Conservation (phyloP, 768 basidiomycete genomes). For the Amanita brunnescens region DNA sequence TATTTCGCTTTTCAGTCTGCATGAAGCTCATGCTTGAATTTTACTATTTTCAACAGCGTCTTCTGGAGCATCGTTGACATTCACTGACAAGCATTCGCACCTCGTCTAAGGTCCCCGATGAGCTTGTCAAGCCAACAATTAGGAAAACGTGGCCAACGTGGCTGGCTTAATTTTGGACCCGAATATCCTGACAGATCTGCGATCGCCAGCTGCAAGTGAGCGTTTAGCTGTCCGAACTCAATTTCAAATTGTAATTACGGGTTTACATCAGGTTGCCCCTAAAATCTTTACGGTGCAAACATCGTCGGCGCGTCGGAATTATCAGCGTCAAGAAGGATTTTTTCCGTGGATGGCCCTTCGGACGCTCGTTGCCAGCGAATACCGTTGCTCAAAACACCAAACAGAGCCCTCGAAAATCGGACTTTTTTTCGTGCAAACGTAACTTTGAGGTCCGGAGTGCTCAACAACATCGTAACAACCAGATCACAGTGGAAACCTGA, state of each 20-base stretch:
- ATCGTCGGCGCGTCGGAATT: background rate
- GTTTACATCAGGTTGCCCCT: conserved; percentile 1
- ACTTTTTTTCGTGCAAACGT: background rate
- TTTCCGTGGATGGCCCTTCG: background rate
- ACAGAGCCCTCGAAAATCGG: conserved; percentile 3
- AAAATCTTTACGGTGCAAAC: background rate
- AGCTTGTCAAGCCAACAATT: background rate
- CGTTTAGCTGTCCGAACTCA: conserved; percentile 2
- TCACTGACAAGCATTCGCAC: background rate
- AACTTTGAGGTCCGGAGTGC: background rate
- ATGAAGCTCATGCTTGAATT: conserved; percentile 9
- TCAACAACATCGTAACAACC: conserved; percentile 1
- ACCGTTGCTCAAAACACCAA: background rate
- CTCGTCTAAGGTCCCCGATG: conserved; percentile 6
- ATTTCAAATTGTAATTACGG: conserved; percentile 1
- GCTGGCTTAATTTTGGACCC: background rate
- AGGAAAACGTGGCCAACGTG: background rate
- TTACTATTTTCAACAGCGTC: background rate
- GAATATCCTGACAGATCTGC: background rate
- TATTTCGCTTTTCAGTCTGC: conserved; percentile 19
- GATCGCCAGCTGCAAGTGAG: background rate
- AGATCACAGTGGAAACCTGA: background rate
- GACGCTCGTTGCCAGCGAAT: background rate
- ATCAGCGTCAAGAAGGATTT: background rate
- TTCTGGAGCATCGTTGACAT: conserved; percentile 9